Base-by-base conservation (phyloP, 768 basidiomycete genomes). In the Boletus speciosus region DNA sequence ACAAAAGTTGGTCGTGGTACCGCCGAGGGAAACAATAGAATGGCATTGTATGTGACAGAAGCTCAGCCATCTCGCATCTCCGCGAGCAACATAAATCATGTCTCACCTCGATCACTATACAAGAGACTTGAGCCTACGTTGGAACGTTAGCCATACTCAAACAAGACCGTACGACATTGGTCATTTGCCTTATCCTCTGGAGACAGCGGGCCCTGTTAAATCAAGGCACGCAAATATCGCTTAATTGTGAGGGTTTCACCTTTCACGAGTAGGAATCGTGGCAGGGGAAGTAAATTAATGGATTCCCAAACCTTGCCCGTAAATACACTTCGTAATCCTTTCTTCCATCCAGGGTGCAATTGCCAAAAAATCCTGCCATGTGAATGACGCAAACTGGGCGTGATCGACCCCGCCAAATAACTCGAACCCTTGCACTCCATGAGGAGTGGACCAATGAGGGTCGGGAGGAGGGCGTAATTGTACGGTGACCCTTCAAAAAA, bases 301-400 rank as follows among this genome's bases (percentile, higher is more conserved):
- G 49, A 80, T 77, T 34, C 89, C 88, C 38, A 92, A 73, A n/a
- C 89, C 87, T 47, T 80, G 77, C 1, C 90, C 90, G 53, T 83
- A 76, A 56, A 91, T 84, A 62, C 75, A 79, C 63, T 76, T 83
- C 31, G 82, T 79, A 52, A 89, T 77, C 51, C 74, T 74, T 49
- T 83, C 80, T 53, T 84, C 78, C 74, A 92, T 79, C 90, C 90
- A 92, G 4, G 88, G 90, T 37, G 90, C 86, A 53, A 91, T 81
- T 32, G 82, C 77, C 65, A 77, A 76, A 37, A 93, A 70, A 66
- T 92, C 90, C 19, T 73, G 71, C 82, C 83, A 86, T 0, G 77
- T 78, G 55, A 92, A 83, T 11, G 88, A 89, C 7, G 81, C 81
- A 65, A 84, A 91, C 46, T 84, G 86, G 16, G 73, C 74, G 39